Conservation (phyloP, 352 stramenopile species). For the Globisporangium splendens region DNA sequence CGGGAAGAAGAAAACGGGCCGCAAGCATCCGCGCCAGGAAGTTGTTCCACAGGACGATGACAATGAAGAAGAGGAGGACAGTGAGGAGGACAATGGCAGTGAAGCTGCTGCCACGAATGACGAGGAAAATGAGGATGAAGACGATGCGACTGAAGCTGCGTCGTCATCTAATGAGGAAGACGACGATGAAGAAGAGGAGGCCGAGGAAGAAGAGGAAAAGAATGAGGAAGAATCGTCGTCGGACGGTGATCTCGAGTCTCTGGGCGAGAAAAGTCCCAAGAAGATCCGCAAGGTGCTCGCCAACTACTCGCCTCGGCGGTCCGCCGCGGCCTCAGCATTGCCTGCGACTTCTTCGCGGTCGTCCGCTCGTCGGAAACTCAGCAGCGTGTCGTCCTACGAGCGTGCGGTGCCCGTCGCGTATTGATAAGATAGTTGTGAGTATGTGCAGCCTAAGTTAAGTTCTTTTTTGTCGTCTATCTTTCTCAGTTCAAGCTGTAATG, state of each 20-base stretch:
- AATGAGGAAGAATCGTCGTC: constrained; percentile 4
- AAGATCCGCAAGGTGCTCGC: constrained; percentile 10
- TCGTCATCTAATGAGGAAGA: constrained; percentile 2
- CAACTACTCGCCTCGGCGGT: neutral
- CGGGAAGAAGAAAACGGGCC: neutral
- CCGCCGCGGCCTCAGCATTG: neutral
- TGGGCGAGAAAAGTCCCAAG: constrained; percentile 9
- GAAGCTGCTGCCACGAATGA: too few relatives aligned
- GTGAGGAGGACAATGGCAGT: neutral
- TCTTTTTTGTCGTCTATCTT: too few relatives aligned
- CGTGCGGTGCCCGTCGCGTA: constrained; percentile 5
- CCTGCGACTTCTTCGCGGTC: neutral
- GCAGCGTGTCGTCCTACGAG: neutral
- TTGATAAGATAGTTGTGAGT: neutral
- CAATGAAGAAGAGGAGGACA: constrained; percentile 1
- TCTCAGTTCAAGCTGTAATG: too few relatives aligned
- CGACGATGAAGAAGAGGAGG: neutral
- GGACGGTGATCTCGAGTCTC: neutral
- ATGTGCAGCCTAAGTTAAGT: constrained; percentile 1
- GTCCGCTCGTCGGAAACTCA: too few relatives aligned
- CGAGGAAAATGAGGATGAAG: too few relatives aligned
- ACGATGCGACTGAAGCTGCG: neutral
- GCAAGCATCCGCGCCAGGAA: constrained; percentile 12
- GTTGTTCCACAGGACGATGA: constrained; percentile 1
- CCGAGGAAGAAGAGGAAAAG: constrained; percentile 1